Conservation (phyloP, 805 yeast species). For the Metschnikowia sp. region DNA sequence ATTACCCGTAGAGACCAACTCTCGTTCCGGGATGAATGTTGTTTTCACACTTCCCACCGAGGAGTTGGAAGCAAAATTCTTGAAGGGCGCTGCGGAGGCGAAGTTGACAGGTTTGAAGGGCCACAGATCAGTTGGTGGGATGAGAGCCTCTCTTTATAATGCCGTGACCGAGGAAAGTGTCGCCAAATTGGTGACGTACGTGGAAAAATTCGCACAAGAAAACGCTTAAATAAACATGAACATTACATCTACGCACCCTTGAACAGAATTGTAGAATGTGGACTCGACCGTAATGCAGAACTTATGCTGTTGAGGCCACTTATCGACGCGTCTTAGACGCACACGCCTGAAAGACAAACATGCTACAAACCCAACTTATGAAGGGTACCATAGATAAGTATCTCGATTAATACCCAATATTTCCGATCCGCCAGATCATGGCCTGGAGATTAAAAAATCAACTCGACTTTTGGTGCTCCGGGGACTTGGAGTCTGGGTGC, state of each 20-base stretch:
- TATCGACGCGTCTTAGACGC: too few relatives aligned
- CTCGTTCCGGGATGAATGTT: slow-evolving; percentile 87
- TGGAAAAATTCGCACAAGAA: slow-evolving; percentile 56
- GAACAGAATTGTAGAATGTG: too few relatives aligned
- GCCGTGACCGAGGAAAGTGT: slow-evolving; percentile 71
- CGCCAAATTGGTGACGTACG: slow-evolving; percentile 51
- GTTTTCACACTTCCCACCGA: slow-evolving; percentile 74
- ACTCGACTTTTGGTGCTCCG: neutral
- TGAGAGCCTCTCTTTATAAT: slow-evolving; percentile 89
- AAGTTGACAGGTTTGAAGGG: slow-evolving; percentile 84
- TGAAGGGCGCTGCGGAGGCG: slow-evolving; percentile 58
- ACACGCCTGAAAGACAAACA: too few relatives aligned
- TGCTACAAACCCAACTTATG: too few relatives aligned
- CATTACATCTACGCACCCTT: too few relatives aligned
- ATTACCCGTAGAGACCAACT: slow-evolving; percentile 58
- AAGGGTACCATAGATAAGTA: too few relatives aligned
- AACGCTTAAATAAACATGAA: neutral
- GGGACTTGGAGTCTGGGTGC: slow-evolving; percentile 6
- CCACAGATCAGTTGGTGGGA: slow-evolving; percentile 96
- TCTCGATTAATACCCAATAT: too few relatives aligned
- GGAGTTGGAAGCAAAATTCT: slow-evolving; percentile 65
- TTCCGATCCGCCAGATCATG: too few relatives aligned
- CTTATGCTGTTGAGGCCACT: too few relatives aligned
- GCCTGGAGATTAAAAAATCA: neutral
- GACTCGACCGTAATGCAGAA: too few relatives aligned